Conservation (phyloP, 345 rosid genomes). For the Turnera subulata region DNA sequence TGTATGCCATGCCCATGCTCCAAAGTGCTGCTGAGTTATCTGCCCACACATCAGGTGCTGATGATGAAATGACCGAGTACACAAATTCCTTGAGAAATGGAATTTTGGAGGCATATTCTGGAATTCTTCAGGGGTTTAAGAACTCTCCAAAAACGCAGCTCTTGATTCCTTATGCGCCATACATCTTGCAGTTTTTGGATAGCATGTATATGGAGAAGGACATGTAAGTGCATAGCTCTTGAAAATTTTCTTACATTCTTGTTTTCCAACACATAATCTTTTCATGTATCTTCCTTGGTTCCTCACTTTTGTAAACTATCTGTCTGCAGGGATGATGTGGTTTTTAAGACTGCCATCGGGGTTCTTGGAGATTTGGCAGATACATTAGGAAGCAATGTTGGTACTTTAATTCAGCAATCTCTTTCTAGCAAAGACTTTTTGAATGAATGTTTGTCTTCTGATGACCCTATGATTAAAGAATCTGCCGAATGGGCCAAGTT, state of each 20-base stretch:
- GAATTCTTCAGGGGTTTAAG: slow-evolving; percentile 76
- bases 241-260: background rate
- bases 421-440: slow-evolving; percentile 66
- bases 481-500: slow-evolving; percentile 74
- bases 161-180: slow-evolving; percentile 63
- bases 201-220: slow-evolving; percentile 76
- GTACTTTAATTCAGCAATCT: slow-evolving; percentile 69
- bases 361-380: slow-evolving; percentile 79
- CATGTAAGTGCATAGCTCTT: slow-evolving; percentile 45
- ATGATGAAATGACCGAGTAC: slow-evolving; percentile 72
- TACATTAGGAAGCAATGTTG: slow-evolving; percentile 70
- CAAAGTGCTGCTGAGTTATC: slow-evolving; percentile 74
- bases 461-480: slow-evolving; percentile 66
- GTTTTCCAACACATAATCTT: background rate
- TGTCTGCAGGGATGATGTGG: slow-evolving; percentile 61
- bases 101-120: slow-evolving; percentile 72
- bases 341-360: slow-evolving; percentile 75
- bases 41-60: slow-evolving; percentile 52
- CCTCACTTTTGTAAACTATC: slow-evolving; percentile 8
- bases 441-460: slow-evolving; percentile 66
- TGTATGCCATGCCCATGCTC: slow-evolving; percentile 74
- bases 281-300: background rate
- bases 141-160: slow-evolving; percentile 68
- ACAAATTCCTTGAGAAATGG: slow-evolving; percentile 69
- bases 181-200: slow-evolving; percentile 70